Conservation (phyloP, 2,329 filamentous ascomycete genomes). For the Diplodia sapinea region DNA sequence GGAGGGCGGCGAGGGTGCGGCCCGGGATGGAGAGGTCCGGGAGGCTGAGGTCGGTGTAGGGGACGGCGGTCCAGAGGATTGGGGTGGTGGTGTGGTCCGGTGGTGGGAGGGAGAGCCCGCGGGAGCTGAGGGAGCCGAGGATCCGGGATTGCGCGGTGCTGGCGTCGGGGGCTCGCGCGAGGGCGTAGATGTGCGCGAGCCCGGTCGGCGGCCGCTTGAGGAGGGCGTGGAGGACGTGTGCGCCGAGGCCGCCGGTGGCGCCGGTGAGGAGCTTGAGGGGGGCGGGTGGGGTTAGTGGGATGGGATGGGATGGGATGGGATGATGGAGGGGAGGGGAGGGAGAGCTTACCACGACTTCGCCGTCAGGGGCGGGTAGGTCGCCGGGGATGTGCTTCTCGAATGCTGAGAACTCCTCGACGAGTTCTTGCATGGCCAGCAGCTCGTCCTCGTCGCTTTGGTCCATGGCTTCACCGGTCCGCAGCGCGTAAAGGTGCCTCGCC, state of each 20-base stretch:
- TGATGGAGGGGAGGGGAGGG: too few species aligned
- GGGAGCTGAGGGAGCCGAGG: slow-evolving; percentile 43
- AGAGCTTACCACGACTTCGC: slow-evolving; percentile 34
- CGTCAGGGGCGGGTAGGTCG: slow-evolving; percentile 17
- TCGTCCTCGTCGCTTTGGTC: slow-evolving; percentile 48
- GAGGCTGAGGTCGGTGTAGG: slow-evolving; percentile 47
- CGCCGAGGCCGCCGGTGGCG: slow-evolving; percentile 68
- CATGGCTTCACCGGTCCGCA: slow-evolving; percentile 48
- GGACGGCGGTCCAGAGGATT: slow-evolving; percentile 41
- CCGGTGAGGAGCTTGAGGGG: slow-evolving; percentile 60
- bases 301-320: too few species aligned
- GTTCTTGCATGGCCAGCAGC: slow-evolving; percentile 54
- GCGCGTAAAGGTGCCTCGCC: slow-evolving; percentile 51
- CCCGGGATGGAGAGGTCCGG: slow-evolving; percentile 49
- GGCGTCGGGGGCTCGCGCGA: slow-evolving; percentile 55
- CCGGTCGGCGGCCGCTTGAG: slow-evolving; percentile 38
- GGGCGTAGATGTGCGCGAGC: slow-evolving; percentile 54
- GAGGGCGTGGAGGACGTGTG: slow-evolving; percentile 58
- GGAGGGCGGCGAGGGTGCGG: slow-evolving; percentile 35
- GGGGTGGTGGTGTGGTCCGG: too few species aligned
- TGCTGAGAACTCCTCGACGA: slow-evolving; percentile 54
- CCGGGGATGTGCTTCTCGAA: slow-evolving; percentile 42
- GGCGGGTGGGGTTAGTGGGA: not conserved
- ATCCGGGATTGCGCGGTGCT: slow-evolving; percentile 46
- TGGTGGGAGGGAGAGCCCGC: slow-evolving; percentile 41